Evolutionary conservation across 164 flowering plant genomes (phyloP).

Genomic region (Aristolochia californica): DNA sequence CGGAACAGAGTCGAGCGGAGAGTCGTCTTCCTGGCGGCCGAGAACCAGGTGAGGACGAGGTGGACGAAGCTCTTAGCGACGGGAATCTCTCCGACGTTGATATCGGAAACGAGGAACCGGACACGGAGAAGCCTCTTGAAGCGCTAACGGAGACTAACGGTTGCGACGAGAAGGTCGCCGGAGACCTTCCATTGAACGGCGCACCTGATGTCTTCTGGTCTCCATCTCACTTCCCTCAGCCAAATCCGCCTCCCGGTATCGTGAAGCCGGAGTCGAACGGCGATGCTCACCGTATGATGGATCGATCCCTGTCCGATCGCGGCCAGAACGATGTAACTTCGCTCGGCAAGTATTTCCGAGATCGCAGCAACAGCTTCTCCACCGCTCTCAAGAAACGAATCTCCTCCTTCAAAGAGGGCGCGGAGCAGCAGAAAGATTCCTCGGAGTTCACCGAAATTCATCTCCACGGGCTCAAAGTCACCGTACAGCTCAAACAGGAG

Average conservation of each 20-base stretch:
- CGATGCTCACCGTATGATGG: constrained; percentile 2
- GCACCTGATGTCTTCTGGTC: constrained; percentile 13
- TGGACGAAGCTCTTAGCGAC: not conserved
- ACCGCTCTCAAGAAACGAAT: constrained; percentile 40
- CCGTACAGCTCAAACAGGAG: constrained; percentile 29
- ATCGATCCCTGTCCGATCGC: constrained; percentile 14
- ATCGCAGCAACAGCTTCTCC: constrained; percentile 52
- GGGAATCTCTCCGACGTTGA: constrained; percentile 1
- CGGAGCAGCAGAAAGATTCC: not conserved
- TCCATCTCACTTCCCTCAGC: constrained; percentile 37
- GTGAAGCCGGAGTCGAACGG: constrained; percentile 7
- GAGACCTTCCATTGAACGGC: not conserved
- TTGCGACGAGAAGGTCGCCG: not conserved
- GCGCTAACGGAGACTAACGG: constrained; percentile 1
- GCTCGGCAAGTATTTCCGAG: constrained; percentile 49
- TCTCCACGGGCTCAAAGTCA: constrained; percentile 63
- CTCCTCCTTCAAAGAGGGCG: constrained; percentile 26
- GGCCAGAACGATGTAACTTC: constrained; percentile 26
- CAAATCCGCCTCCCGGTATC: constrained; percentile 37
- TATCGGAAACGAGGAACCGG: constrained; percentile 2
- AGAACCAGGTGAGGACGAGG: too few relatives aligned
- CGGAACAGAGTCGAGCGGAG: too few relatives aligned
- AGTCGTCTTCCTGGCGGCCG: too few relatives aligned
- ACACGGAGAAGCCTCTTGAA: not conserved
- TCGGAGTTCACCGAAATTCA: constrained; percentile 44